Conservation (phyloP, 257 asterid species). For the Osmanthus fragrans region DNA sequence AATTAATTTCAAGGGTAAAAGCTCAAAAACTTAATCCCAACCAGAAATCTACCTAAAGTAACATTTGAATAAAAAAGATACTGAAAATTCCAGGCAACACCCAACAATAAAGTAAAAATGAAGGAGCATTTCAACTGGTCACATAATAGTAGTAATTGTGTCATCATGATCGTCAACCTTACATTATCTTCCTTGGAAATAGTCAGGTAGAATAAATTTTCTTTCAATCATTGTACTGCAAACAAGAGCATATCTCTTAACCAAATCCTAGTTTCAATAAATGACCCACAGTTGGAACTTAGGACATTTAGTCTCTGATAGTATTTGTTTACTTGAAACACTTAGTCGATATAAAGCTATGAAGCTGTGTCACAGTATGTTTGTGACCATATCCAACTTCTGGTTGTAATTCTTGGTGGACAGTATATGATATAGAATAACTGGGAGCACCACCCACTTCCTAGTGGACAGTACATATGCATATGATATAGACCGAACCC, state of each 20-base stretch:
- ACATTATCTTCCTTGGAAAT: constrained; percentile 1
- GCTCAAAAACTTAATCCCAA: background rate
- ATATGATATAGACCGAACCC: too few relatives aligned
- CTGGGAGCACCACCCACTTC: too few relatives aligned
- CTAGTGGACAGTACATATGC: too few relatives aligned
- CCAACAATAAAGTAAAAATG: background rate
- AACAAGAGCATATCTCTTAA: constrained; percentile 2
- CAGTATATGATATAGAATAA: too few relatives aligned
- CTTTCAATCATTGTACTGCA: background rate
- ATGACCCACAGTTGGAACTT: constrained; percentile 8
- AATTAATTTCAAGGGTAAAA: background rate
- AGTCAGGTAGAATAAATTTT: background rate
- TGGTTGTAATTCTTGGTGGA: too few relatives aligned
- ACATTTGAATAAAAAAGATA: background rate
- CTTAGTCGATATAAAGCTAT: background rate
- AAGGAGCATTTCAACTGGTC: background rate
- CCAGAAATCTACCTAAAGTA: background rate
- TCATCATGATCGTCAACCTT: background rate
- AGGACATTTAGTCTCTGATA: background rate
- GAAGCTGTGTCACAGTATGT: background rate
- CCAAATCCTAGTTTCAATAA: constrained; percentile 14
- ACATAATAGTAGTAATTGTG: constrained; percentile 1
- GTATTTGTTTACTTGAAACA: constrained; percentile 13
- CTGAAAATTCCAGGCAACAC: background rate
- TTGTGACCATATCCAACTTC: constrained; percentile 11